Evolutionary conservation across 345 rosid species (phyloP), one percentile per base, ranked within the genome.

Genomic region (Limnanthes douglasii): DNA sequence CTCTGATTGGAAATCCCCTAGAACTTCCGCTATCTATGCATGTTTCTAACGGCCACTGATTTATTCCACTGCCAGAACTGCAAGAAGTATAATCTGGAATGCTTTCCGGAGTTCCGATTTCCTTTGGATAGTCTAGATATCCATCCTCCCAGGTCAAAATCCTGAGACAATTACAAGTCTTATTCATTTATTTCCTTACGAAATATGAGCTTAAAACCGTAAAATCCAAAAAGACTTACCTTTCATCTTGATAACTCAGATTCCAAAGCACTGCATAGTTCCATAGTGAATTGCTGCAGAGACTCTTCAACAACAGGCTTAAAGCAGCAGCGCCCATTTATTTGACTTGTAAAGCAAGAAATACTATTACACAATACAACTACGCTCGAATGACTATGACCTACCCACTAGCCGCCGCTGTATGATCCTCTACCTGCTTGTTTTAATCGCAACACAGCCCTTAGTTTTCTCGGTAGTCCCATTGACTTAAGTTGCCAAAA

Each of bases 361-460:
- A 12, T 7, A 45, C 43, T 18, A 37, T 37, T 3, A 13, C 23
- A 15, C 13, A 51, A 50, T n/a, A 6, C 29, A 39, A 38, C 37
- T 38, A 42, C 43, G 42, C 34, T 18, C 40, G 13, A 41, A 17
- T 30, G 39, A 12, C 2, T 26, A 49, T 33, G 3, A 30, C 16
- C 28, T 5, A 38, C 28, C 19, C 8, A 54, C 94, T 86, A 86
- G 49, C 97, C 78, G 48, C 88, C 97, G 59, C 97, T 62, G 51
- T 86, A 86, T 8, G 95, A 82, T 41, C 97, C 95, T 78, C 97
- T 63, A 15, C 97, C 97, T 5, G 97, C 97, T 59, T 86, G 95
- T 32, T 86, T 73, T 37, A 85, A 78, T 69, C 93, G 57, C 40
- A 86, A 66, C 43, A 86, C 95, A 8, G 90, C 86, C 39, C 86